Evolutionary conservation across 306 rosid species (phyloP).

Genomic region (Abrus precatorius): DNA sequence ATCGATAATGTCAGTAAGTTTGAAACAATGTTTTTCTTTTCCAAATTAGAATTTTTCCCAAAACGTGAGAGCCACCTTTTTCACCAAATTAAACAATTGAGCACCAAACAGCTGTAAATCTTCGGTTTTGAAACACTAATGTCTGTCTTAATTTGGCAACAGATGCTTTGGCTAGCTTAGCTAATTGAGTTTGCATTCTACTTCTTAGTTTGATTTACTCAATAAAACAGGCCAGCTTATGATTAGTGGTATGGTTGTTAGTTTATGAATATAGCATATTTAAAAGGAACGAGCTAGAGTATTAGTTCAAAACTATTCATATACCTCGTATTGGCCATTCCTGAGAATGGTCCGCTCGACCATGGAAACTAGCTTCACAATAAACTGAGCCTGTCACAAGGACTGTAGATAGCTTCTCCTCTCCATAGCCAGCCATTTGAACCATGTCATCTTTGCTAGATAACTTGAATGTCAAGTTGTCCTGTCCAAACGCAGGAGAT

Average conservation of each 20-base stretch:
- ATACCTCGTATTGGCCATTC: conserved; percentile 73
- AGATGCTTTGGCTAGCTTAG: neutral
- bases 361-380: conserved; percentile 59
- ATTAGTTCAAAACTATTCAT: neutral
- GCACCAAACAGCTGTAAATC: neutral
- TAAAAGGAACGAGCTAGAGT: neutral
- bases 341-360: conserved; percentile 46
- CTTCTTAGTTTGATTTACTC: neutral
- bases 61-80: neutral
- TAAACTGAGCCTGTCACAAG: conserved; percentile 70
- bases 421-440: conserved; percentile 78
- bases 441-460: conserved; percentile 63
- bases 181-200: neutral
- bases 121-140: conserved; percentile 1
- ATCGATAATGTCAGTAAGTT: neutral
- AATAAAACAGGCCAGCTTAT: neutral
- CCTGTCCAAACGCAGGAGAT: conserved; percentile 31
- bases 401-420: conserved; percentile 79
- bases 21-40: neutral
- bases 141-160: neutral
- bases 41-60: conserved; percentile 3
- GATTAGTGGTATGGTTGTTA: neutral
- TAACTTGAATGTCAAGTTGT: conserved; percentile 36
- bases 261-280: neutral
- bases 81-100: conserved; percentile 15